Conservation (phyloP, 768 basidiomycete genomes). For the Leccinellum luteum region DNA sequence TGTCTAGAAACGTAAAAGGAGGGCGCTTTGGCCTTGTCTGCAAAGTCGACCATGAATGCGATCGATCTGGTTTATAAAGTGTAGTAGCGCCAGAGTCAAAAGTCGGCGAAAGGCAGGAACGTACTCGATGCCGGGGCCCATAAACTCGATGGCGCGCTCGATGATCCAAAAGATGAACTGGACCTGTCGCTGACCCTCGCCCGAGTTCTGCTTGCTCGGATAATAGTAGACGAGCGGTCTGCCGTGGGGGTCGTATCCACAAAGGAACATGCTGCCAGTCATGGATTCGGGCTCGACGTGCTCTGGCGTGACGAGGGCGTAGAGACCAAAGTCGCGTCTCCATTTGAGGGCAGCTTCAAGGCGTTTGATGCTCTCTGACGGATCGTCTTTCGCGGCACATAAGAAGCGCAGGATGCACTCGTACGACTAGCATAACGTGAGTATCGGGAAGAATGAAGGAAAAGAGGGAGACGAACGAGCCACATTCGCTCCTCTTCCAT, state of each 20-base stretch:
- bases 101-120: not conserved
- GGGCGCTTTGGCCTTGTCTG: slow-evolving; percentile 63
- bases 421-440: slow-evolving; percentile 38
- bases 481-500: slow-evolving; percentile 73
- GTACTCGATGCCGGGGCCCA: slow-evolving; percentile 41
- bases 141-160: slow-evolving; percentile 73
- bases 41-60: slow-evolving; percentile 72
- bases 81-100: not conserved
- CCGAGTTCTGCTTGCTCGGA: slow-evolving; percentile 75
- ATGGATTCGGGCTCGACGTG: slow-evolving; percentile 75
- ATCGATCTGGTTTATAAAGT: not conserved
- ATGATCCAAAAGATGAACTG: slow-evolving; percentile 40
- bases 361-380: slow-evolving; percentile 53
- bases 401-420: slow-evolving; percentile 78
- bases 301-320: slow-evolving; percentile 55
- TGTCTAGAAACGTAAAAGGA: slow-evolving; percentile 37
- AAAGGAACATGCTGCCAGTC: slow-evolving; percentile 79
- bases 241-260: slow-evolving; percentile 68
- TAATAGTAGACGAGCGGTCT: slow-evolving; percentile 70
- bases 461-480: slow-evolving; percentile 46
- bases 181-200: slow-evolving; percentile 64
- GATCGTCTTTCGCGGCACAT: slow-evolving; percentile 75
- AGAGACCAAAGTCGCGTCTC: slow-evolving; percentile 76
- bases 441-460: slow-evolving; percentile 9
- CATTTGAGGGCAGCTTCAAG: slow-evolving; percentile 74